Conservation (phyloP, 1,284 basidiomycete genomes). For the Pseudozyma pruni region DNA sequence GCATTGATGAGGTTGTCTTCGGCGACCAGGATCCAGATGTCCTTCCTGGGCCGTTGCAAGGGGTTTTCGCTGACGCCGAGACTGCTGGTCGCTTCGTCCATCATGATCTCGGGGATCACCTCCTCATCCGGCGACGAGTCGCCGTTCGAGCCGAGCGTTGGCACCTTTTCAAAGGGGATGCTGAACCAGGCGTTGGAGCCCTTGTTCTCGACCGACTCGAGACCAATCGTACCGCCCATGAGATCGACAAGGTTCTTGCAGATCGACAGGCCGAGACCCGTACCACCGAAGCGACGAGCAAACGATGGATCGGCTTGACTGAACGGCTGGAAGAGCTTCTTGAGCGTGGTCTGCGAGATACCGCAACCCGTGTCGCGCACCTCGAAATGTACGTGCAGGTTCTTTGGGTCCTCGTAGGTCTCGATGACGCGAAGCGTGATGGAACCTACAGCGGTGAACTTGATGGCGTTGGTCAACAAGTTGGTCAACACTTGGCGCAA, state of each 20-base stretch:
- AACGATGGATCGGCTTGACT: conserved; percentile 63
- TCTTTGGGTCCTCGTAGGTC: conserved; percentile 55
- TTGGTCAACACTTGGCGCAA: conserved; percentile 68
- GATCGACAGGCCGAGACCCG: conserved; percentile 62
- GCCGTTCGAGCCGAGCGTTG: conserved; percentile 20
- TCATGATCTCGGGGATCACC: conserved; percentile 19
- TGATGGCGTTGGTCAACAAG: conserved; percentile 69
- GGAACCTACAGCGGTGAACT: conserved; percentile 66
- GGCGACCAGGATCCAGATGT: conserved; percentile 64
- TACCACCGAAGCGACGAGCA: conserved; percentile 61
- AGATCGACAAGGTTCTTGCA: conserved; percentile 61
- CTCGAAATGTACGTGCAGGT: conserved; percentile 61
- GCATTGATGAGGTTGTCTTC: conserved; percentile 66
- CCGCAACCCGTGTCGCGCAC: conserved; percentile 68
- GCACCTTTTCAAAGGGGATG: conserved; percentile 58
- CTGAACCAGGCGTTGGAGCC: conserved; percentile 64
- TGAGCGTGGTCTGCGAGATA: conserved; percentile 62
- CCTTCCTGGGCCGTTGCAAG: conserved; percentile 52
- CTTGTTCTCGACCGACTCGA: conserved; percentile 62
- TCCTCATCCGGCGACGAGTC: conserved; percentile 41
- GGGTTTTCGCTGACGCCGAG: conserved; percentile 53
- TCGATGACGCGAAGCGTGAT: conserved; percentile 64
- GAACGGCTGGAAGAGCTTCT: conserved; percentile 68
- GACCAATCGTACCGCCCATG: conserved; percentile 60
- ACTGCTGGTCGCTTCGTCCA: conserved; percentile 51